phyloP scores from a whole-genome alignment of 176 grass and related monocot genomes.

The Oryza glumipatula region DNA sequence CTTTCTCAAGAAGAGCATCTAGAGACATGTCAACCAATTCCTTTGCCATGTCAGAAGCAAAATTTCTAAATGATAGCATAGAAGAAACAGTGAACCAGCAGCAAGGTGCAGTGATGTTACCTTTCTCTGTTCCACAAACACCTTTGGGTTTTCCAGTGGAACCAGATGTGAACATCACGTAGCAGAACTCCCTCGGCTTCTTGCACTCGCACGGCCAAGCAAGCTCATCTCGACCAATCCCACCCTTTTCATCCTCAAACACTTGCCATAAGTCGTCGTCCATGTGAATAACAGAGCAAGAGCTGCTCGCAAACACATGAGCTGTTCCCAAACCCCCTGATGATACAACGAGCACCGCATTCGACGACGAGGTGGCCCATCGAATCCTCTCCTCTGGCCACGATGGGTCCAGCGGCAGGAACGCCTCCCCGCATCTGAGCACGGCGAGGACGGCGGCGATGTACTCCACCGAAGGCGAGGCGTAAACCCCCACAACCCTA shows the following conservation, averaged over 20 bases:
- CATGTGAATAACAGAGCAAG: slow-evolving; percentile 49
- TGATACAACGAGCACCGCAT: slow-evolving; percentile 41
- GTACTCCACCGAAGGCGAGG: slow-evolving; percentile 70
- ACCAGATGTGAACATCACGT: slow-evolving; percentile 93
- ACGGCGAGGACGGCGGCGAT: slow-evolving; percentile 64
- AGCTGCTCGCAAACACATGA: slow-evolving; percentile 11
- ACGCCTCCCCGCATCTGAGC: slow-evolving; percentile 72
- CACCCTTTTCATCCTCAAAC: not conserved
- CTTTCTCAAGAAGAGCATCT: not conserved
- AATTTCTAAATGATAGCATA: not conserved
- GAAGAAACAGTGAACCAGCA: not conserved
- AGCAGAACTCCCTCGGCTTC: slow-evolving; percentile 55
- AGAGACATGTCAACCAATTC: not conserved
- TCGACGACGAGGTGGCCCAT: slow-evolving; percentile 58
- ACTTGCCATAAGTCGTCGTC: slow-evolving; percentile 10
- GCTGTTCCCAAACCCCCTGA: slow-evolving; percentile 16
- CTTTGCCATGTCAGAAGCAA: not conserved
- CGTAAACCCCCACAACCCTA: slow-evolving; percentile 59
- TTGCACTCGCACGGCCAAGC: slow-evolving; percentile 57
- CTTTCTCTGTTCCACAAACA: slow-evolving; percentile 84
- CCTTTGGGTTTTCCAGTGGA: slow-evolving; percentile 88
- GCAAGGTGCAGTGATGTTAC: slow-evolving; percentile 16
- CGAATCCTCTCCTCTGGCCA: slow-evolving; percentile 73
- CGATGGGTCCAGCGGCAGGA: slow-evolving; percentile 80
- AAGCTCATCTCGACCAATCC: slow-evolving; percentile 35